phyloP scores from a whole-genome alignment of 331 rosid genomes.

The Phaseolus coccineus region DNA sequence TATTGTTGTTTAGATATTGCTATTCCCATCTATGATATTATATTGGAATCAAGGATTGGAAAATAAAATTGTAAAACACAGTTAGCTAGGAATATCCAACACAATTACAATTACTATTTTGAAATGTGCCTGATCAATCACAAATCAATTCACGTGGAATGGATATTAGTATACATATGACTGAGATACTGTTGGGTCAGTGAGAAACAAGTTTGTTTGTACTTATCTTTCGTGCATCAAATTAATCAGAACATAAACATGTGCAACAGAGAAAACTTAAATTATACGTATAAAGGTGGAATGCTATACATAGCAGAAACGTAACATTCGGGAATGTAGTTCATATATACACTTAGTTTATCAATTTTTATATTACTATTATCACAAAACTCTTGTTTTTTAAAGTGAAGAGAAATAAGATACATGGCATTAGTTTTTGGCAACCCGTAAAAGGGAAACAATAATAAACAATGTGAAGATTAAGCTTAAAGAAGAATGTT shows the following conservation, averaged over 20 bases:
- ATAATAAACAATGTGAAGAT: neutral
- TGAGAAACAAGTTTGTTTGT: slow-evolving; percentile 11
- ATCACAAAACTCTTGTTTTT: neutral
- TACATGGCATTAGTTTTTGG: neutral
- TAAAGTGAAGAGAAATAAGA: neutral
- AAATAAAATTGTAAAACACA: neutral
- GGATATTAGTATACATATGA: neutral
- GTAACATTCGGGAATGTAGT: neutral
- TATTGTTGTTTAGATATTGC: neutral
- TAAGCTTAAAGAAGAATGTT: neutral
- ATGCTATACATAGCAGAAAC: neutral
- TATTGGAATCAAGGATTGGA: neutral
- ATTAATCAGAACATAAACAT: slow-evolving; percentile 1
- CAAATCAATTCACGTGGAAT: neutral
- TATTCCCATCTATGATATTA: neutral
- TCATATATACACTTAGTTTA: neutral
- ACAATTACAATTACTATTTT: neutral
- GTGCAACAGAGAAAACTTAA: neutral
- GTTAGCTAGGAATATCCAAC: neutral
- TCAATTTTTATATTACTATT: neutral
- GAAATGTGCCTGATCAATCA: neutral
- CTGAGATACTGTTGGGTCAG: slow-evolving; percentile 26
- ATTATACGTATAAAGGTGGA: neutral
- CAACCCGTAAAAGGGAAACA: neutral
- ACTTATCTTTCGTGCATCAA: neutral